Evolutionary conservation across 805 yeast genomes (phyloP).

Genomic region (Barnettozyma botsteinii): DNA sequence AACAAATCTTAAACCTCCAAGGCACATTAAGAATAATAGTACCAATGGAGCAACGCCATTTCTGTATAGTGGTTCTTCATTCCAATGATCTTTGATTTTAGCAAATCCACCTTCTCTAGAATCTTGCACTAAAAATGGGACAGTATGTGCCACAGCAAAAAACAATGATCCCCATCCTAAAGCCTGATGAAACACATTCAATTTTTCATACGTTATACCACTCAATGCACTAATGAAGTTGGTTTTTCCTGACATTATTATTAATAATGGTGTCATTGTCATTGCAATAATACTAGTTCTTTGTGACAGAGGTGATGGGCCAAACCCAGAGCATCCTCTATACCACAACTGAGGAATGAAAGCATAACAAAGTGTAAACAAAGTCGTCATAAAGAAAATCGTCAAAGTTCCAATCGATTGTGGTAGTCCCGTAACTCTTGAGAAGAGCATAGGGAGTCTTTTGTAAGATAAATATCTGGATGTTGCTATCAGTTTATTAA

Average conservation of each 20-base stretch:
- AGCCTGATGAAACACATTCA: conserved; percentile 44
- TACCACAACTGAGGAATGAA: conserved; percentile 46
- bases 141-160: conserved; percentile 42
- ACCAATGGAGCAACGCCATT: conserved; percentile 48
- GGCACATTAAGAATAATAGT: conserved; percentile 37
- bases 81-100: conserved; percentile 21
- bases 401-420: conserved; percentile 32
- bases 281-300: conserved; percentile 47
- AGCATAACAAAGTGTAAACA: conserved; percentile 30
- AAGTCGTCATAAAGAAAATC: conserved; percentile 28
- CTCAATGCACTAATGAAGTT: conserved; percentile 44
- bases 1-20: conserved; percentile 35
- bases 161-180: conserved; percentile 37
- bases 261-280: conserved; percentile 46
- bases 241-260: conserved; percentile 46
- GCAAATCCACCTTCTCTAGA: conserved; percentile 43
- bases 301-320: conserved; percentile 53
- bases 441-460: conserved; percentile 27
- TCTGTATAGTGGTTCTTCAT: conserved; percentile 21
- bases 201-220: conserved; percentile 50
- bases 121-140: conserved; percentile 44
- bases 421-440: conserved; percentile 34
- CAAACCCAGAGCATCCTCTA: conserved; percentile 48
- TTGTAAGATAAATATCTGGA: conserved; percentile 30
- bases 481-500: conserved; percentile 25